Evolutionary conservation across 2,329 filamentous ascomycete genomes (phyloP), one percentile per base, ranked within the genome.

Genomic region (Neocatenulostroma microsporum): DNA sequence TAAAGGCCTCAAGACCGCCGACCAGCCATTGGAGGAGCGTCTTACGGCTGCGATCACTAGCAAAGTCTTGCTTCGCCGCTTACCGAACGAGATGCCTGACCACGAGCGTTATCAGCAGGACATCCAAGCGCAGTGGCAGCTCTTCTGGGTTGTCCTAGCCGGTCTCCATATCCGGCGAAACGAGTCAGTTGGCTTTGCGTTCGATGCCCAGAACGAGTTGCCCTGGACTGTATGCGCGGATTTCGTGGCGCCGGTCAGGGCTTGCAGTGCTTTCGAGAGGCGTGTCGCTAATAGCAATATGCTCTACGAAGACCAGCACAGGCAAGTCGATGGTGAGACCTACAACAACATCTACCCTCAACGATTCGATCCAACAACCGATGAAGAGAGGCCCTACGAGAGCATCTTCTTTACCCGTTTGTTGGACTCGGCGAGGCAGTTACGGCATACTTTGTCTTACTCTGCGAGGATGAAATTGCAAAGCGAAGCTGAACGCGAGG

Each of bases 151-250:
- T 21, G 72, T 96, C 13, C 72, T 94, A 13, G 72, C 84, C 10
- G 88, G 94, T 56, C 67, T 98, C 26, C 87, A 96, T 56, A 87
- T 83, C 52, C 81, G 85, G 52, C 74, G 88, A 53, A 82, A 83
- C 13, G 88, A 95, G 54, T 81, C 84, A 0, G 63, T 96, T 30
- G 80, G 84, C 1, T 67, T 96, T 29, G 76, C 80, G 1, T 78
- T 84, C 37, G 91, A 96, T 52, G 60, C 72, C 1, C 70, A 75
- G 31, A 71, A 73, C 8, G 79, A 81, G 33, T 74, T 88, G 65
- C 76, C 85, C 2, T 95, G 87, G 86, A 73, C 93, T 30, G 72
- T 94, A 4, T 82, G 86, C 51, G 79, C 88, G 1, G 88, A 95
- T 60, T 78, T 82, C 21, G 69, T 93, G 32, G 82, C 84, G 3